phyloP scores from a whole-genome alignment of 2,329 filamentous ascomycete species.

The Microdochium trichocladiopsis region DNA sequence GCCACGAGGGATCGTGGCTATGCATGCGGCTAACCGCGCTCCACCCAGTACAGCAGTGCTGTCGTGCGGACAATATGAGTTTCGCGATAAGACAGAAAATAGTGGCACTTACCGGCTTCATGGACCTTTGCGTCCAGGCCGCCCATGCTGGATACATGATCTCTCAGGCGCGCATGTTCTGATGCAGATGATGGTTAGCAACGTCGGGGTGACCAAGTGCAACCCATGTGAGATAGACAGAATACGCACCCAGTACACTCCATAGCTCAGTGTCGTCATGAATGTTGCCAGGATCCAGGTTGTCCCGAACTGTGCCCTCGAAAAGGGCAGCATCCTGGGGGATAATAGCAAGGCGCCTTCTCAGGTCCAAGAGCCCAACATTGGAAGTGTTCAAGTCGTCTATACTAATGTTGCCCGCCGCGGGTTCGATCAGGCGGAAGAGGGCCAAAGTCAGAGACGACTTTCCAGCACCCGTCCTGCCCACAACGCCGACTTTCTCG shows the following conservation, averaged over 20 bases:
- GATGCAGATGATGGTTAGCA: conserved; percentile 28
- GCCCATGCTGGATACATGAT: conserved; percentile 83
- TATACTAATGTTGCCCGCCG: conserved; percentile 77
- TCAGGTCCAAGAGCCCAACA: conserved; percentile 84
- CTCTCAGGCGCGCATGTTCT: conserved; percentile 92
- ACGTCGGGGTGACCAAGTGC: conserved; percentile 10
- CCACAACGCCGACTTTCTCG: conserved; percentile 97
- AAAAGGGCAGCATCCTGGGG: conserved; percentile 96
- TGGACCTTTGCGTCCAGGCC: conserved; percentile 85
- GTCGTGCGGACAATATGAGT: background rate
- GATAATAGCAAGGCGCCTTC: conserved; percentile 88
- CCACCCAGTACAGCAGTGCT: background rate
- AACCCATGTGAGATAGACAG: background rate
- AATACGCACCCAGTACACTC: conserved; percentile 77
- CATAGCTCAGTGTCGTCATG: conserved; percentile 96
- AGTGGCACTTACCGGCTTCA: conserved; percentile 72
- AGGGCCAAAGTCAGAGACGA: conserved; percentile 86
- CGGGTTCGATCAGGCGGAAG: conserved; percentile 92
- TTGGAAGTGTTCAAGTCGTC: conserved; percentile 83
- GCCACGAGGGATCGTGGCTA: background rate
- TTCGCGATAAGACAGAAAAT: conserved; percentile 8
- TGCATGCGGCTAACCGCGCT: background rate
- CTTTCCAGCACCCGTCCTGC: conserved; percentile 92
- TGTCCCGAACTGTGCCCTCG: conserved; percentile 87
- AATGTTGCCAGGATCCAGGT: conserved; percentile 88